These are phyloP conservation scores for Colletotrichum liriopes DNA, from an alignment of 2,329 filamentous ascomycete genomes.

Conservation along the genomic window DNA sequence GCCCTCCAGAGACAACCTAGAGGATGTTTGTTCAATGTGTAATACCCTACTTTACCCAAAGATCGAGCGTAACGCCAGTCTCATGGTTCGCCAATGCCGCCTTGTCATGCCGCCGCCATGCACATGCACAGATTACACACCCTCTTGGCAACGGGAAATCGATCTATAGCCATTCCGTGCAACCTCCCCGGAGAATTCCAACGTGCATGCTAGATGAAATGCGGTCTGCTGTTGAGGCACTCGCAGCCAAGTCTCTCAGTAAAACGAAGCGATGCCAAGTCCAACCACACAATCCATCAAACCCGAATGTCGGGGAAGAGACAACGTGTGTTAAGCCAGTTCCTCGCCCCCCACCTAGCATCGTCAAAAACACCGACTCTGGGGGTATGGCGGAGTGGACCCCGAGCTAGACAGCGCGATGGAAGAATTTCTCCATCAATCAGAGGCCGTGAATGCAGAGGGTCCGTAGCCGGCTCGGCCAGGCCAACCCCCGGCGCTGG, in stretches of 20 bases:
- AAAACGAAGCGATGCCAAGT: slow-evolving; percentile 5
- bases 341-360: neutral
- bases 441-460: slow-evolving; percentile 36
- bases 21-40: neutral
- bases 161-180: neutral
- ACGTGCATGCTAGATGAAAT: neutral
- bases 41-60: neutral
- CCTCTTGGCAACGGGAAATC: neutral
- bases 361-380: neutral
- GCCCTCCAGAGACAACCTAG: neutral
- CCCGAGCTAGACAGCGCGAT: slow-evolving; percentile 17
- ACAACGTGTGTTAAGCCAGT: neutral
- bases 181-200: slow-evolving; percentile 7
- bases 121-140: neutral
- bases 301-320: slow-evolving; percentile 18
- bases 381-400: slow-evolving; percentile 7
- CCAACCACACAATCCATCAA: neutral
- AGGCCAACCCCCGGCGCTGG: slow-evolving; percentile 27
- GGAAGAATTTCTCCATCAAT: slow-evolving; percentile 53
- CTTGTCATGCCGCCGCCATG: neutral
- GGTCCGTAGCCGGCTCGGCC: slow-evolving; percentile 31
- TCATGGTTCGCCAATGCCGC: neutral
- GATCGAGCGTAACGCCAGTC: neutral
- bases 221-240: neutral
- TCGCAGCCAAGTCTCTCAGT: neutral